Percentiles rank a stretch among this genome's conserved stretches.
Evolutionary conservation across 139 green algal species (phyloP).

Genomic region (Desmodesmus armatus): DNA sequence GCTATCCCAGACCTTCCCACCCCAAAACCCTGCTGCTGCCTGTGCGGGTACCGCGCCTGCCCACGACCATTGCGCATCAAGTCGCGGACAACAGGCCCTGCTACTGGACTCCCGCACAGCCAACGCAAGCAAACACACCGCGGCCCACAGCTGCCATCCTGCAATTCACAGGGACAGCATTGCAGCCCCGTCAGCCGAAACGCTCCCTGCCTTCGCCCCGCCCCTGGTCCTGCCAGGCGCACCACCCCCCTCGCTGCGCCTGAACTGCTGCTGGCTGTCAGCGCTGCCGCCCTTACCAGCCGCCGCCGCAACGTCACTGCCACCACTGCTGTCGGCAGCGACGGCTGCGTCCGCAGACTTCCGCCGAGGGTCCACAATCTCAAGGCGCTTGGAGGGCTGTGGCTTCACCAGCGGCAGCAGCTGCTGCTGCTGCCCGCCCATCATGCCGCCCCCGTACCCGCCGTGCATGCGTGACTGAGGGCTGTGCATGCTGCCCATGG

Average conservation of each 20-base stretch:
- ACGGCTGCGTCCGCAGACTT: neutral
- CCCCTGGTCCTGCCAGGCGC: neutral
- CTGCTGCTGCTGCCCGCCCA: slow-evolving; percentile 2
- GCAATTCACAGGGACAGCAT: neutral
- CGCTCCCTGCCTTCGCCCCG: neutral
- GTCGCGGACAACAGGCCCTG: too few relatives aligned
- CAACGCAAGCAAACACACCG: too few relatives aligned
- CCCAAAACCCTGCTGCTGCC: too few relatives aligned
- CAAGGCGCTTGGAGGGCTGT: slow-evolving; percentile 7
- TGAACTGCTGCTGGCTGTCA: neutral
- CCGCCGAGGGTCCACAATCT: slow-evolving; percentile 24
- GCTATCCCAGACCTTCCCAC: too few relatives aligned
- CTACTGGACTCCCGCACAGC: too few relatives aligned
- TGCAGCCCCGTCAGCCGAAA: neutral
- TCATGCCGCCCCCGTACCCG: too few relatives aligned
- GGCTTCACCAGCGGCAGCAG: neutral
- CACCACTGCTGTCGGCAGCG: neutral
- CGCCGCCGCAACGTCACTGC: too few relatives aligned
- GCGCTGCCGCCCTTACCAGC: neutral
- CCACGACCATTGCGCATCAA: too few relatives aligned
- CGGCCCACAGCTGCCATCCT: too few relatives aligned
- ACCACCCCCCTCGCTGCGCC: neutral
- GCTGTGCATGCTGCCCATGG: slow-evolving; percentile 8
- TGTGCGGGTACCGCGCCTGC: too few relatives aligned
- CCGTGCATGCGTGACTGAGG: neutral